Conservation (phyloP, 1,284 basidiomycete species). For the Mrakiaceae sp. region DNA sequence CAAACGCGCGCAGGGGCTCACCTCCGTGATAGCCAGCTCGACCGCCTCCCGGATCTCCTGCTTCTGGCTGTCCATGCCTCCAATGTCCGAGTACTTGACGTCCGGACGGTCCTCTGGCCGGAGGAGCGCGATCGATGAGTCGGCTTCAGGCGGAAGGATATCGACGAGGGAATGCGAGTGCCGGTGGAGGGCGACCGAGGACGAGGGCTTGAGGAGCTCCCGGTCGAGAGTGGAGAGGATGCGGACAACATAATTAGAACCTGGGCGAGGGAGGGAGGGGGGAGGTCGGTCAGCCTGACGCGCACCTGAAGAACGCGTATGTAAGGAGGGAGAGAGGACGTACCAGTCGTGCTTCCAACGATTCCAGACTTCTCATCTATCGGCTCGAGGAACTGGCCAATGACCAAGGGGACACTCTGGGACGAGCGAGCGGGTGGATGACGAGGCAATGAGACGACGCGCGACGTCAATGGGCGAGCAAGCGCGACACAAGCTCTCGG, state of each 20-base stretch:
- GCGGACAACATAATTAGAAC: conserved; percentile 96
- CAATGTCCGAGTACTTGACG: conserved; percentile 79
- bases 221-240: conserved; percentile 96
- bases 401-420: conserved; percentile 87
- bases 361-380: conserved; percentile 98
- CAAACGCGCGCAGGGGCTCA: conserved; percentile 17
- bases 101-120: conserved; percentile 88
- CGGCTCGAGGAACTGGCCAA: conserved; percentile 97
- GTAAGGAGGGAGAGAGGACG: conserved; percentile 11
- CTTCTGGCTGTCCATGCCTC: conserved; percentile 96
- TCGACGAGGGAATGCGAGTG: conserved; percentile 99
- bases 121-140: conserved; percentile 92
- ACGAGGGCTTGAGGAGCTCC: conserved; percentile 92
- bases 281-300: not conserved
- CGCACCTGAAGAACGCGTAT: too few relatives aligned
- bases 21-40: conserved; percentile 78
- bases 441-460: too few relatives aligned
- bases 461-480: not conserved
- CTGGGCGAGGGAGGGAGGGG: conserved; percentile 18
- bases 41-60: conserved; percentile 99
- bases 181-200: conserved; percentile 92
- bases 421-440: not conserved
- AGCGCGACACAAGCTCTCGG: too few relatives aligned
- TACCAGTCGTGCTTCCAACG: conserved; percentile 87
- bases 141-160: conserved; percentile 95